Base-by-base conservation (phyloP, 1,139 yeast genomes). In the Kodamaea plutei region DNA sequence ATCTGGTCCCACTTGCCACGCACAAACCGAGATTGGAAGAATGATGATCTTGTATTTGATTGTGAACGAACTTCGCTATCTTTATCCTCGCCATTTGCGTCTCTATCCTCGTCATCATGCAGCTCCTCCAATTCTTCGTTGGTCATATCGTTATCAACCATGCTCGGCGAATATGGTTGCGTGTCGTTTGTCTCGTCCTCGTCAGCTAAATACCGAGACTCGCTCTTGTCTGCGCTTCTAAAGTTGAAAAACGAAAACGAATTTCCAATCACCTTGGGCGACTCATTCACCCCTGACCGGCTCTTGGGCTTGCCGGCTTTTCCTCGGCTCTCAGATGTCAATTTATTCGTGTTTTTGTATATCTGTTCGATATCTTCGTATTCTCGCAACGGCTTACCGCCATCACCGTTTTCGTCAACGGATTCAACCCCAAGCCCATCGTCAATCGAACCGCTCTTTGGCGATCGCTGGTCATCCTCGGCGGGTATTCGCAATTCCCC, bases 201-300 rank as follows among this genome's bases (percentile, higher is more conserved):
- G 2, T 58, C 61, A 22, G 40, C 37, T 1, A 36, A 36, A 32
- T 56, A 61, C 18, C 66, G 40, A 4, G 43, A 39, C 33, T 61
- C 64, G 17, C 44, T 34, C 12, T 43, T 46, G 34, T 60, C 65
- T 5, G 34, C 44, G n/a, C n/a, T n/a, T 15, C 37, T 37, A 25
- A 44, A 36, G 25, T 44, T 47, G 28, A 55, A 50, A 31, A 58
- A 56, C 8, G 53, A 41, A 40, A 57, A 49, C 0, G 67, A 47
- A 33, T 62, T 62, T 1, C 55, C 48, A 8, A 61, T 44, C 1
- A 54, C 40, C 20, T 41, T 41, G 4, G 53, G 45, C 2, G 55
- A 40, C n/a, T 51, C 55, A 5, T 26, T 29, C 30, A 4, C 29
- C 22, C 20, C 24, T n/a, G 24, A 12, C 31, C 12, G 15, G 8